These are phyloP conservation scores for Trichoderma simmonsii DNA, from an alignment of 2,329 filamentous ascomycete genomes.

Conservation along the genomic window DNA sequence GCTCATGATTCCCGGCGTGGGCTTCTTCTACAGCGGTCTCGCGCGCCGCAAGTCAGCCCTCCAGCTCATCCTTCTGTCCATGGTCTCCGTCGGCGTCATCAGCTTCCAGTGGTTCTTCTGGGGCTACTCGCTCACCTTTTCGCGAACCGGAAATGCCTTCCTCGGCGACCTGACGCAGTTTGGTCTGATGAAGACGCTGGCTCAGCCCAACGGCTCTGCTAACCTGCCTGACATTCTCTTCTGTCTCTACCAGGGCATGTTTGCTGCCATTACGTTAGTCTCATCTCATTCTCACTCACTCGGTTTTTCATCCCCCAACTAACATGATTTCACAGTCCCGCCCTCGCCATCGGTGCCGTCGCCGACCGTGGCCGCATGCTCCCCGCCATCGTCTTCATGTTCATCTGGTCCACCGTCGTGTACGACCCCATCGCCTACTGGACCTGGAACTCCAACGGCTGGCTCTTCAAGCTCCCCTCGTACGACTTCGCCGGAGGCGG, in stretches of 20 bases:
- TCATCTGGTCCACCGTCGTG: constrained; percentile 68
- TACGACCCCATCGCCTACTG: constrained; percentile 74
- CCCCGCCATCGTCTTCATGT: constrained; percentile 63
- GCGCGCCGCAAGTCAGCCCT: constrained; percentile 86
- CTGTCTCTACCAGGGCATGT: constrained; percentile 86
- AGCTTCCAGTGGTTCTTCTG: constrained; percentile 96
- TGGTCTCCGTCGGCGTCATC: constrained; percentile 76
- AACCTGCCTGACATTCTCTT: constrained; percentile 80
- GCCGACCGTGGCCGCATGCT: constrained; percentile 61
- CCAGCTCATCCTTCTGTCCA: constrained; percentile 78
- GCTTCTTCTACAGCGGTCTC: constrained; percentile 91
- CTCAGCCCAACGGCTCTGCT: constrained; percentile 66
- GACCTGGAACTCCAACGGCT: constrained; percentile 74
- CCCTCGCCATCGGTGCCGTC: constrained; percentile 57
- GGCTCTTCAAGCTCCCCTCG: constrained; percentile 65
- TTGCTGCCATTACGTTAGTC: constrained; percentile 79
- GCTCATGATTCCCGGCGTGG: constrained; percentile 90
- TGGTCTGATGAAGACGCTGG: constrained; percentile 75
- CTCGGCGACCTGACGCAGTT: constrained; percentile 80
- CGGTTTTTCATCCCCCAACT: neutral
- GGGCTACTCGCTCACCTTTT: constrained; percentile 86
- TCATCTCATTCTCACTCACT: neutral
- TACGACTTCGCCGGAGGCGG: constrained; percentile 75
- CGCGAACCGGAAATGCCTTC: constrained; percentile 72
- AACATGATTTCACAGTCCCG: constrained; percentile 38